phyloP scores from a whole-genome alignment of 2,329 filamentous ascomycete species.

The Arthrobotrys iridis region DNA sequence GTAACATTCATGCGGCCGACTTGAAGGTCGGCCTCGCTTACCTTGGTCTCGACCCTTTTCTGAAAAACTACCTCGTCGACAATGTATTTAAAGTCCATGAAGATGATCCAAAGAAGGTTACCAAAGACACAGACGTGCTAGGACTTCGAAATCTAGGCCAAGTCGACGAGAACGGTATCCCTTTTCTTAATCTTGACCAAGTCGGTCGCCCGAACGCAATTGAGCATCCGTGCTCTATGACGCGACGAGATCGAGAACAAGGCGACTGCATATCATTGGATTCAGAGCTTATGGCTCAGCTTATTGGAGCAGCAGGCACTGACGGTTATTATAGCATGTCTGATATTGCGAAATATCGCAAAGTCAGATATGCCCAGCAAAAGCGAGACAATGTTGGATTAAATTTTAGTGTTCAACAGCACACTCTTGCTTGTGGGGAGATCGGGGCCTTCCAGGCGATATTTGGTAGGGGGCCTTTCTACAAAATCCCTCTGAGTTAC shows the following conservation, averaged over 20 bases:
- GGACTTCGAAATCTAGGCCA: slow-evolving; percentile 37
- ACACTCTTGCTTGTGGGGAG: slow-evolving; percentile 43
- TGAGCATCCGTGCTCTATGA: slow-evolving; percentile 60
- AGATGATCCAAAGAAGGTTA: slow-evolving; percentile 6
- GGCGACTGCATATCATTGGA: slow-evolving; percentile 57
- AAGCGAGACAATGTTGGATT: slow-evolving; percentile 11
- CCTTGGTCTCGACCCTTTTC: background rate
- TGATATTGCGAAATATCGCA: slow-evolving; percentile 43
- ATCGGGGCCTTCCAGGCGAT: slow-evolving; percentile 27
- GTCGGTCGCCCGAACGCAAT: slow-evolving; percentile 59
- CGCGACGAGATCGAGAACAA: slow-evolving; percentile 55
- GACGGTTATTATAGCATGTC: slow-evolving; percentile 32
- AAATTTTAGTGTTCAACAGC: slow-evolving; percentile 26
- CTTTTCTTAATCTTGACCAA: slow-evolving; percentile 58
- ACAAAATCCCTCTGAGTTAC: slow-evolving; percentile 24
- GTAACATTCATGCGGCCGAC: slow-evolving; percentile 7
- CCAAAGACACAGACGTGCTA: background rate
- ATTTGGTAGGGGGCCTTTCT: slow-evolving; percentile 3
- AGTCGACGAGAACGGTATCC: slow-evolving; percentile 13
- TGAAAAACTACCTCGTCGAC: slow-evolving; percentile 6
- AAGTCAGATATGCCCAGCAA: background rate
- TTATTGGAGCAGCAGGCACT: slow-evolving; percentile 52
- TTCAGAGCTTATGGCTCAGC: slow-evolving; percentile 56
- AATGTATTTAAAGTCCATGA: slow-evolving; percentile 4
- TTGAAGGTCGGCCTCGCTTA: background rate